phyloP scores from a whole-genome alignment of 805 yeast species.

The Komagataella pseudopastoris region DNA sequence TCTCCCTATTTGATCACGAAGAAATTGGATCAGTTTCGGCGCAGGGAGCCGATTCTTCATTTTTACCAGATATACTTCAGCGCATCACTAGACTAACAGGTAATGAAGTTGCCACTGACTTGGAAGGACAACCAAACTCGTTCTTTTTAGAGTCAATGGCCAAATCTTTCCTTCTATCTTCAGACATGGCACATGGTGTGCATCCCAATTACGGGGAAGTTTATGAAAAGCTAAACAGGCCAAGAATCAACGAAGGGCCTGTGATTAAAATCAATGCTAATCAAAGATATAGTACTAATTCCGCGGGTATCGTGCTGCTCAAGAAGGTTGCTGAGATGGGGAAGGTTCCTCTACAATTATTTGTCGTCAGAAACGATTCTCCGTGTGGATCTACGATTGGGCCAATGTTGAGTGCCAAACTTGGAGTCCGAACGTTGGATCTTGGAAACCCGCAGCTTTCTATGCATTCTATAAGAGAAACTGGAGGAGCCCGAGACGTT shows the following conservation, averaged over 20 bases:
- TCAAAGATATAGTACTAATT: conserved; percentile 90
- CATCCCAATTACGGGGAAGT: conserved; percentile 79
- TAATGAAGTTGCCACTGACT: conserved; percentile 18
- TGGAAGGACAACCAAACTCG: conserved; percentile 13
- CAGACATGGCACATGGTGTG: conserved; percentile 95
- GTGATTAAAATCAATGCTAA: conserved; percentile 90
- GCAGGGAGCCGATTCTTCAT: conserved; percentile 93
- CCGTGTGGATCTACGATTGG: conserved; percentile 97
- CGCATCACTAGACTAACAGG: conserved; percentile 43
- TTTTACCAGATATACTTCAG: conserved; percentile 64
- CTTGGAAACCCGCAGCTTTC: conserved; percentile 85
- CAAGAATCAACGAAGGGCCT: conserved; percentile 78
- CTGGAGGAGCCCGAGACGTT: conserved; percentile 72
- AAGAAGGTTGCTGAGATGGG: conserved; percentile 57
- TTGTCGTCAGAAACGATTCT: conserved; percentile 87
- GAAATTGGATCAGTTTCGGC: conserved; percentile 91
- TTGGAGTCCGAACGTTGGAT: conserved; percentile 81
- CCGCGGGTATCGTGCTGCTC: conserved; percentile 73
- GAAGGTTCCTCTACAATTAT: conserved; percentile 74
- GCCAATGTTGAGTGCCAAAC: conserved; percentile 76
- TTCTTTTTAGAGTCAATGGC: conserved; percentile 43
- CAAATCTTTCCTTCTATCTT: conserved; percentile 77
- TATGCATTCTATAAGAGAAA: conserved; percentile 91
- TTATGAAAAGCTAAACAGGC: conserved; percentile 71
- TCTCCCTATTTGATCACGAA: conserved; percentile 89